A percentile compares a stretch with the other conserved stretches of the same genome.
These are phyloP conservation scores for Alternaria alternata DNA, from an alignment of 2,329 filamentous ascomycete genomes.

Conservation along the genomic window DNA sequence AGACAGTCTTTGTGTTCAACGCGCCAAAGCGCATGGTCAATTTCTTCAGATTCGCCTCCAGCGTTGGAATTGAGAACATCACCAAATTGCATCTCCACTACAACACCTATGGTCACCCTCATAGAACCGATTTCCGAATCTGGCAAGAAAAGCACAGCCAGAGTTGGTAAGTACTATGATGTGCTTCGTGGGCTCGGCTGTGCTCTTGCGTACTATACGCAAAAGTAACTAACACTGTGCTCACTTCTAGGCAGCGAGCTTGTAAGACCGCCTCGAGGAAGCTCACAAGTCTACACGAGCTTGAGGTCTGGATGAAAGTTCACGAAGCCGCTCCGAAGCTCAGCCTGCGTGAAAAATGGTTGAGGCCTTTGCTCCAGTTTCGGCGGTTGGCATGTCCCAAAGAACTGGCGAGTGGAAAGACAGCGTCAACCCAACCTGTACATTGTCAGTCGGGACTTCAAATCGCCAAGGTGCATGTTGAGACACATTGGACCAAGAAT, in stretches of 20 bases:
- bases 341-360: slow-evolving; percentile 33
- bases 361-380: slow-evolving; percentile 42
- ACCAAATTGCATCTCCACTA: slow-evolving; percentile 44
- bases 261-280: slow-evolving; percentile 32
- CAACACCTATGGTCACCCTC: slow-evolving; percentile 36
- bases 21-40: slow-evolving; percentile 33
- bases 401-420: not conserved
- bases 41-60: slow-evolving; percentile 37
- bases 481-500: slow-evolving; percentile 3
- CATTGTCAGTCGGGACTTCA: slow-evolving; percentile 3
- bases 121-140: slow-evolving; percentile 6
- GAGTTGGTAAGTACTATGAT: slow-evolving; percentile 26
- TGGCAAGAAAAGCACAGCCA: slow-evolving; percentile 39
- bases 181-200: not conserved
- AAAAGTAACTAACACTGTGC: not conserved
- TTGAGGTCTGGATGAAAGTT: slow-evolving; percentile 33
- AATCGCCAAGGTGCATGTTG: slow-evolving; percentile 28
- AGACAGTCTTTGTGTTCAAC: slow-evolving; percentile 41
- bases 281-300: slow-evolving; percentile 28
- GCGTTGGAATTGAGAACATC: slow-evolving; percentile 27
- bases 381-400: slow-evolving; percentile 22
- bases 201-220: not conserved
- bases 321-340: slow-evolving; percentile 30
- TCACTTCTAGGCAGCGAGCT: slow-evolving; percentile 10
- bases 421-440: not conserved